phyloP scores from a whole-genome alignment of 768 basidiomycete species.

The Xanthoconium stramineum region DNA sequence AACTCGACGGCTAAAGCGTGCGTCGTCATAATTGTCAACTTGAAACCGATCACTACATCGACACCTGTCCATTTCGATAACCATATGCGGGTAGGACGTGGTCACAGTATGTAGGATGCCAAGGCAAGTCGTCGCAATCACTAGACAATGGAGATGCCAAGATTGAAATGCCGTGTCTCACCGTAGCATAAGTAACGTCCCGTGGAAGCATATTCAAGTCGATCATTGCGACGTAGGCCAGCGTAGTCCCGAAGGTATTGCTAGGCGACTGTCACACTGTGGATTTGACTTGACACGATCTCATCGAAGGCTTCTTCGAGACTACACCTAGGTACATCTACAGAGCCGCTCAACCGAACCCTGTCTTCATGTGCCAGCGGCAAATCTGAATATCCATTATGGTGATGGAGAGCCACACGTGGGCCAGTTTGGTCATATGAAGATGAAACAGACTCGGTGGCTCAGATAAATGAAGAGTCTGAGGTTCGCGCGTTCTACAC shows the following conservation, averaged over 20 bases:
- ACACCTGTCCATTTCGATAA: not conserved
- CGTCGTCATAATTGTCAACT: not conserved
- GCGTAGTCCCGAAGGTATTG: too few relatives aligned
- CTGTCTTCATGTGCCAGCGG: not conserved
- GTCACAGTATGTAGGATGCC: too few relatives aligned
- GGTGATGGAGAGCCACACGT: not conserved
- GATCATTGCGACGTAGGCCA: not conserved
- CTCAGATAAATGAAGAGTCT: not conserved
- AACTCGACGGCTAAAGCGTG: not conserved
- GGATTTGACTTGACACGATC: not conserved
- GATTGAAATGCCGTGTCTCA: not conserved
- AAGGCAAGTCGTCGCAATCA: not conserved
- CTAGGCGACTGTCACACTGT: not conserved
- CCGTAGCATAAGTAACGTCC: not conserved
- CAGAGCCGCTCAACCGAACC: not conserved
- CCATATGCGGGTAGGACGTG: not conserved
- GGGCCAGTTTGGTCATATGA: not conserved
- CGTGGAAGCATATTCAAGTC: not conserved
- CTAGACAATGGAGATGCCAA: not conserved
- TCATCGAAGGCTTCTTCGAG: not conserved
- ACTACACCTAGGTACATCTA: not conserved
- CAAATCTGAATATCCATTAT: not conserved
- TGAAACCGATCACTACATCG: conserved; percentile 8
- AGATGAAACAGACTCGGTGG: not conserved
- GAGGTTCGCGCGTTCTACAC: not conserved